phyloP scores from a whole-genome alignment of 495 filamentous ascomycete genomes.

The Xylaria grammica region DNA sequence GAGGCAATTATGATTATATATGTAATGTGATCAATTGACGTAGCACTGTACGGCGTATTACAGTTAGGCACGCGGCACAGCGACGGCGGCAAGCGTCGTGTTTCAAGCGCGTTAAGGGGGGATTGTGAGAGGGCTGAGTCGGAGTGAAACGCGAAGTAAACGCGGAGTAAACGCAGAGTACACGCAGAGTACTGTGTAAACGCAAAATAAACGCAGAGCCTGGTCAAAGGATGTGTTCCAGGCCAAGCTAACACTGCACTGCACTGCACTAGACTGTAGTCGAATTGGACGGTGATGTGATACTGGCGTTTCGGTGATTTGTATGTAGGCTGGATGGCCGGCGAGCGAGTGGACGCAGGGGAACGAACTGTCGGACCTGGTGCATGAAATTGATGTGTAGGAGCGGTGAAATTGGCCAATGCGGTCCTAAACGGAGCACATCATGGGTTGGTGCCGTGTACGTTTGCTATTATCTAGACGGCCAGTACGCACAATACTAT shows the following conservation, averaged over 20 bases:
- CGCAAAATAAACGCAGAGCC: no score
- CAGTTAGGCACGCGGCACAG: no score
- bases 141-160: neutral
- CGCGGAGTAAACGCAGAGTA: neutral
- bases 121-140: neutral
- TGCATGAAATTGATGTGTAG: conserved; percentile 12
- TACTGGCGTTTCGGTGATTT: neutral
- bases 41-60: no score
- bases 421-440: no score
- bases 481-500: neutral
- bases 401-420: conserved; percentile 5
- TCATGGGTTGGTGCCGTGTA: neutral
- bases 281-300: neutral
- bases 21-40: no score
- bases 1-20: no score
- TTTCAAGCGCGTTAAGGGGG: neutral
- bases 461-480: neutral
- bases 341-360: neutral
- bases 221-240: neutral
- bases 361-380: neutral
- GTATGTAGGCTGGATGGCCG: no score
- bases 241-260: no score
- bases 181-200: neutral
- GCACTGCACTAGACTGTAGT: no score
- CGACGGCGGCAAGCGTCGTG: neutral